Conservation (phyloP, 192 early-diverging fungal genomes). For the Podila verticillata region DNA sequence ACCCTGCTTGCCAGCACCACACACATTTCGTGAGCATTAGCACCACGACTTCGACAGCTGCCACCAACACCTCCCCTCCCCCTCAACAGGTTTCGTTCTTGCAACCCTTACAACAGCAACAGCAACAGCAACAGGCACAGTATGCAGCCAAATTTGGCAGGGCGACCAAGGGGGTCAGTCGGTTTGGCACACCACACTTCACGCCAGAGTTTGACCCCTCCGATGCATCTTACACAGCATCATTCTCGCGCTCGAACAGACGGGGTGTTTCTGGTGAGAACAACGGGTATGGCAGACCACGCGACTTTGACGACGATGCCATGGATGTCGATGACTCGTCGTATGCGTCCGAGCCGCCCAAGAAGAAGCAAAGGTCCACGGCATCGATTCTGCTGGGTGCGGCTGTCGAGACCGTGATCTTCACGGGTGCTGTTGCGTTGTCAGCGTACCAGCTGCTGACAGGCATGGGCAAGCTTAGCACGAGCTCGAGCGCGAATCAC, state of each 20-base stretch:
- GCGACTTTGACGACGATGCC: constrained; percentile 10
- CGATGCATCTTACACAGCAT: constrained; percentile 2
- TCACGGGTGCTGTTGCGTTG: constrained; percentile 50
- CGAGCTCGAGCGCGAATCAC: neutral
- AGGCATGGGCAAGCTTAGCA: constrained; percentile 20
- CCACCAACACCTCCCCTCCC: constrained; percentile 6
- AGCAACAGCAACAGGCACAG: neutral
- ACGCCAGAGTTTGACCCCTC: constrained; percentile 26
- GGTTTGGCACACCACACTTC: constrained; percentile 29
- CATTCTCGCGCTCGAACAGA: neutral
- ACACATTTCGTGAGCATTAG: neutral
- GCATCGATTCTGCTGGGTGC: constrained; percentile 40
- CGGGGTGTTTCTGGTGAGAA: neutral
- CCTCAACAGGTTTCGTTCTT: constrained; percentile 9
- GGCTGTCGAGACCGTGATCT: constrained; percentile 50
- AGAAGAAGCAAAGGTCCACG: constrained; percentile 34
- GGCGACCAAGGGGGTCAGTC: constrained; percentile 31
- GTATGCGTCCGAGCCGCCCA: constrained; percentile 33
- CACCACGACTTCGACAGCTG: neutral
- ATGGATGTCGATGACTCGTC: neutral
- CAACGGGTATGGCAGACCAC: constrained; percentile 23
- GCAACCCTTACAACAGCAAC: constrained; percentile 11
- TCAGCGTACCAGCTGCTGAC: constrained; percentile 47
- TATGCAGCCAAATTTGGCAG: constrained; percentile 24
- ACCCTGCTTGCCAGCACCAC: constrained; percentile 17